phyloP scores from a whole-genome alignment of 805 yeast genomes.

The Nakazawaea ernobii region DNA sequence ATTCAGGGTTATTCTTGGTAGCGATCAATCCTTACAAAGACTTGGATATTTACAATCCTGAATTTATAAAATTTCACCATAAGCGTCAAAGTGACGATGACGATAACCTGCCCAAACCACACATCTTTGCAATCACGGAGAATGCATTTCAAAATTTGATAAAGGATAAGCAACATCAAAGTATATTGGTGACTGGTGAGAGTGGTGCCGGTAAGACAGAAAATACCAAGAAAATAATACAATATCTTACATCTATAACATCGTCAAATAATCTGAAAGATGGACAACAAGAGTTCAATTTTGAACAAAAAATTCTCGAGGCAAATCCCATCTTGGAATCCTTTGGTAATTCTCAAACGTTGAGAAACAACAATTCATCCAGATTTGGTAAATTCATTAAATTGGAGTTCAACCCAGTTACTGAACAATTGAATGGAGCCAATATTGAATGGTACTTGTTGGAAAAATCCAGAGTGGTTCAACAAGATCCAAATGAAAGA shows the following conservation, averaged over 20 bases:
- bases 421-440: slow-evolving; percentile 76
- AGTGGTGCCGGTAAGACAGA: slow-evolving; percentile 99
- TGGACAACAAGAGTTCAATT: slow-evolving; percentile 34
- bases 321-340: slow-evolving; percentile 96
- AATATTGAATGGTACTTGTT: slow-evolving; percentile 90
- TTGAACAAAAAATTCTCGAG: slow-evolving; percentile 81
- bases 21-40: slow-evolving; percentile 89
- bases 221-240: slow-evolving; percentile 91
- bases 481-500: slow-evolving; percentile 71
- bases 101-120: slow-evolving; percentile 48
- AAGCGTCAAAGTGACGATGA: slow-evolving; percentile 10
- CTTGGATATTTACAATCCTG: slow-evolving; percentile 64
- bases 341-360: slow-evolving; percentile 96
- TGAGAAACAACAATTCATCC: slow-evolving; percentile 89
- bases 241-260: slow-evolving; percentile 79
- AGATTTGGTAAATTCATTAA: slow-evolving; percentile 95
- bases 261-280: slow-evolving; percentile 20
- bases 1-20: slow-evolving; percentile 90
- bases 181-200: slow-evolving; percentile 96
- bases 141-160: slow-evolving; percentile 75
- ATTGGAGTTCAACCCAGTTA: slow-evolving; percentile 57
- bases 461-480: slow-evolving; percentile 88
- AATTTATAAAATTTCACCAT: slow-evolving; percentile 52
- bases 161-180: slow-evolving; percentile 68
- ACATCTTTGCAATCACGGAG: slow-evolving; percentile 86